Conservation (phyloP, 805 yeast species). For the Kuraishia floccosa region DNA sequence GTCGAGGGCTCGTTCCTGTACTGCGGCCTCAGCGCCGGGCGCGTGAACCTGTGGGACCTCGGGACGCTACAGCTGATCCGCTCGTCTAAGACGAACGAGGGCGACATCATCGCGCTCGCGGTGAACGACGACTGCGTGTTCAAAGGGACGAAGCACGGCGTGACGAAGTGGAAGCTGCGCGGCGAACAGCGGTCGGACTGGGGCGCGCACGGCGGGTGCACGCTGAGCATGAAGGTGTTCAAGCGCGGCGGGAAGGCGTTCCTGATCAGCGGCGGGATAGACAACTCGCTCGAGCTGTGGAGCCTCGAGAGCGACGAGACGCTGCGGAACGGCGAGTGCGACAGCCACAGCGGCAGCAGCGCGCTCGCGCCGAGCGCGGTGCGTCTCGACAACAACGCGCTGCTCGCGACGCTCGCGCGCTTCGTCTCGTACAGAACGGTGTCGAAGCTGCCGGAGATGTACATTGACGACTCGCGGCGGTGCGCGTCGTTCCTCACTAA, state of each 20-base stretch:
- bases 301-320: conserved; percentile 22
- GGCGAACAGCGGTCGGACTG: conserved; percentile 32
- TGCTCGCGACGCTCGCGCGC: conserved; percentile 50
- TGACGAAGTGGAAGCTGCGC: conserved; percentile 39
- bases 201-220: conserved; percentile 37
- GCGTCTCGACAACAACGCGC: conserved; percentile 41
- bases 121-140: conserved; percentile 46
- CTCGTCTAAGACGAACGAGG: conserved; percentile 26
- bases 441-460: conserved; percentile 57
- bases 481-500: conserved; percentile 71
- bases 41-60: conserved; percentile 77
- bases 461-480: conserved; percentile 69
- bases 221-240: conserved; percentile 45
- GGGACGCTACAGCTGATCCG: conserved; percentile 62
- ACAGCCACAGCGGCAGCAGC: conserved; percentile 5
- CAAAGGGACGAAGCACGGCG: conserved; percentile 44
- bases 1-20: conserved; percentile 59
- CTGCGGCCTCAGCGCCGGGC: conserved; percentile 71
- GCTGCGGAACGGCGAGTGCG: conserved; percentile 2
- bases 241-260: conserved; percentile 25
- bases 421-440: conserved; percentile 68
- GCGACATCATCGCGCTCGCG: conserved; percentile 52
- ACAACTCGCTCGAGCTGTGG: conserved; percentile 67
- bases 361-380: conserved; percentile 5
- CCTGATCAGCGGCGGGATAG: conserved; percentile 60